phyloP scores from a whole-genome alignment of 2,329 filamentous ascomycete species.

The Colletotrichum theobromicola region DNA sequence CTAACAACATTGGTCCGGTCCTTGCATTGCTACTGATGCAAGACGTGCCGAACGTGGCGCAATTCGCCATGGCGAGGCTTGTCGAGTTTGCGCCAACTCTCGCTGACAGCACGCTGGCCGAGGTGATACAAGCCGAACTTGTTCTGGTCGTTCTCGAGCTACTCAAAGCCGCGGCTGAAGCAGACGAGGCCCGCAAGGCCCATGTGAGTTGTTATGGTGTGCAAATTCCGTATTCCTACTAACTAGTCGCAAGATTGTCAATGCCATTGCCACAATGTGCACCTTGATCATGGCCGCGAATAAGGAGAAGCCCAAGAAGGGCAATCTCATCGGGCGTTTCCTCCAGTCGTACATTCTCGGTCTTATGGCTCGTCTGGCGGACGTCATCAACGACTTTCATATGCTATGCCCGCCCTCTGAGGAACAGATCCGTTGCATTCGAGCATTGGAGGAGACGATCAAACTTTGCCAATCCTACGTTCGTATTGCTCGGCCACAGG shows the following conservation, averaged over 20 bases:
- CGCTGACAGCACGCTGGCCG: slow-evolving; percentile 66
- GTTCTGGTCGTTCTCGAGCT: slow-evolving; percentile 80
- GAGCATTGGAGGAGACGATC: slow-evolving; percentile 88
- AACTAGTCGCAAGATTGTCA: slow-evolving; percentile 43
- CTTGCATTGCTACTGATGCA: slow-evolving; percentile 65
- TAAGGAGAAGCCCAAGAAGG: slow-evolving; percentile 53
- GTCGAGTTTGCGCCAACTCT: slow-evolving; percentile 74
- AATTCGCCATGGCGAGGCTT: slow-evolving; percentile 71
- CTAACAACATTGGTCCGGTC: slow-evolving; percentile 61
- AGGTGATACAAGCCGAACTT: slow-evolving; percentile 76
- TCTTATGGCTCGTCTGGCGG: slow-evolving; percentile 82
- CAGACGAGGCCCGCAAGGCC: slow-evolving; percentile 57
- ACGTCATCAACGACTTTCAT: slow-evolving; percentile 73
- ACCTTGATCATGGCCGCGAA: slow-evolving; percentile 42
- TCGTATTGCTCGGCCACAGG: slow-evolving; percentile 83
- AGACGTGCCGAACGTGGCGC: slow-evolving; percentile 62
- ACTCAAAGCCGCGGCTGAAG: slow-evolving; percentile 79
- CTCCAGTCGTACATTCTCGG: slow-evolving; percentile 85
- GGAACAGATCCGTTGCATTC: slow-evolving; percentile 80
- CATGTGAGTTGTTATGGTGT: slow-evolving; percentile 53
- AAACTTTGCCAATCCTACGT: slow-evolving; percentile 75
- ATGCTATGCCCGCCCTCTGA: slow-evolving; percentile 57
- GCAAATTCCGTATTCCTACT: background rate
- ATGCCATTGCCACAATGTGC: slow-evolving; percentile 53
- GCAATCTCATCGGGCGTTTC: slow-evolving; percentile 72